Evolutionary conservation across 768 basidiomycete species (phyloP), one percentile per base, ranked within the genome.

Genomic region (Clathrus columnatus): DNA sequence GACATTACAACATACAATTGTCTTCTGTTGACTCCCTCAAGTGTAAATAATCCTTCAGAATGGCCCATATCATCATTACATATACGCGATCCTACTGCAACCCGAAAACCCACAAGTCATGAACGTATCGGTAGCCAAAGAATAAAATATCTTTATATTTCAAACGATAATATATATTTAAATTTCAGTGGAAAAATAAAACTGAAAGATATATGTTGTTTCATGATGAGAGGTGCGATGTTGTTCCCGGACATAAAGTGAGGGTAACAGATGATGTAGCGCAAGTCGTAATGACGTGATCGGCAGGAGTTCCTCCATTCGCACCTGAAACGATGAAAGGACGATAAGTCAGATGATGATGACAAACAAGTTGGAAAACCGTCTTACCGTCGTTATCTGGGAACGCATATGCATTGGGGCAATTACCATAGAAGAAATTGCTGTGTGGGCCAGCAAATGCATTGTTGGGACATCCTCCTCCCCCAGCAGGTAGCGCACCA

Each of bases 371-470:
- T 11, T 18, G 5, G 14, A n/a, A n/a, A n/a, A n/a, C n/a, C n/a
- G n/a, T n/a, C 27, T 36, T 14, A 51, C 50, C 50, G 20, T 51
- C 50, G 20, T 51, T 51, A 29, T 36, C 27, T 10, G 50, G 50
- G 50, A 51, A 51, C 14, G 50, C 50, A 51, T 51, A 51, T 18
- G 50, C 50, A 41, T 51, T 51, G 18, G 27, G 50, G 32, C 50
- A 51, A 20, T 41, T 51, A 26, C 36, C 26, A 29, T 6, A 51
- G 26, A n/a, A 51, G 32, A 51, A 51, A 16, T 17, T 16, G 26
- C 29, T 36, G 50, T 51, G 27, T 17, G 50, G 50, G 5, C 50
- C 50, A 41, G 50, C 29, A 17, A 30, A 30, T n/a, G 29, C 50
- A 21, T 51, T 51, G 27, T 51, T 30, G 11, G 32, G 29, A 20